Percentiles rank a stretch among this genome's conserved stretches.
phyloP scores from a whole-genome alignment of 2,329 filamentous ascomycete species.

The Ceratocystis alfenasii region DNA sequence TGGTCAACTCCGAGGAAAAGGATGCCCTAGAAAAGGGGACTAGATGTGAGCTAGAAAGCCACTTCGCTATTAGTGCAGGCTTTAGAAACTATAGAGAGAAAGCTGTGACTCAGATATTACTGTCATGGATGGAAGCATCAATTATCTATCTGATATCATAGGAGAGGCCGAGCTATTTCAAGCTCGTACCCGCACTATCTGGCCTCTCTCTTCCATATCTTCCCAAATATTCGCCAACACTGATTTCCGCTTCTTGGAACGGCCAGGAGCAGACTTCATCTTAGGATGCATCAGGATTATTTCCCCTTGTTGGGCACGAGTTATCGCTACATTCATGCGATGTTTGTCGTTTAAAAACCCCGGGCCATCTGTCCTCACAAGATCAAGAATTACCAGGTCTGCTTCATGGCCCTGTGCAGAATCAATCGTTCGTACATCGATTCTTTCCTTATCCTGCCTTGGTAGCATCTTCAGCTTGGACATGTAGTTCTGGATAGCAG shows the following conservation, averaged over 20 bases:
- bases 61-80: too few relatives aligned
- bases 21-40: too few relatives aligned
- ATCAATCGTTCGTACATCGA: conserved; percentile 36
- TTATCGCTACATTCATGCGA: conserved; percentile 37
- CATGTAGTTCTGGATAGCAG: conserved; percentile 31
- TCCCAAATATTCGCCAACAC: conserved; percentile 12
- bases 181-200: conserved; percentile 3
- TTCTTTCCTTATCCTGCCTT: conserved; percentile 26
- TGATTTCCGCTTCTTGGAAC: not conserved
- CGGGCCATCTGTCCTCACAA: conserved; percentile 33
- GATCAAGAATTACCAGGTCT: conserved; percentile 38
- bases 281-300: conserved; percentile 35
- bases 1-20: too few relatives aligned
- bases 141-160: not conserved
- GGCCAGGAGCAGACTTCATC: conserved; percentile 26
- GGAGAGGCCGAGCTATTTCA: not conserved
- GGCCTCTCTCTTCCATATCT: conserved; percentile 5
- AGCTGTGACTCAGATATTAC: too few relatives aligned
- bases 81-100: too few relatives aligned
- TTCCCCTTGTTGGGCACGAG: conserved; percentile 35
- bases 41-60: too few relatives aligned
- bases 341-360: conserved; percentile 36
- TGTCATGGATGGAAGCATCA: too few relatives aligned
- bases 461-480: conserved; percentile 27
- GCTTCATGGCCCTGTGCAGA: conserved; percentile 38